Base-by-base conservation (phyloP, 2,329 filamentous ascomycete species). In the Cylindrodendrum hubeiense region DNA sequence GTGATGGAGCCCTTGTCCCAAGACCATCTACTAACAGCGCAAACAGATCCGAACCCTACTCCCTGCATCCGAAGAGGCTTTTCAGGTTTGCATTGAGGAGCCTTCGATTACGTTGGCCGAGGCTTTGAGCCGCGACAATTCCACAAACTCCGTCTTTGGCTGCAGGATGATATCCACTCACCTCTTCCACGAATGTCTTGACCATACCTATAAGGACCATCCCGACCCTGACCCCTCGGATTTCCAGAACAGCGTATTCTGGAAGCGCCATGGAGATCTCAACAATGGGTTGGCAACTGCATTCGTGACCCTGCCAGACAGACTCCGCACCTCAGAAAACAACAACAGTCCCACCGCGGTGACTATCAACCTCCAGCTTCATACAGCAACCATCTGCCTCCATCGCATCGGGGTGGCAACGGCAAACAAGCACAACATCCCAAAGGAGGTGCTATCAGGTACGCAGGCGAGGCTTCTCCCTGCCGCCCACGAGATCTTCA, bases 311-410 rank as follows among this genome's bases (percentile, higher is more conserved):
- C 81, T 97, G 6, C 93, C 94, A 0, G 89, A 90, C 57, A 81
- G 87, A 50, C 84, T 96, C 30, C 87, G 92, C 46, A 79, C 97
- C 28, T 92, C 93, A 0, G 79, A 82, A 22, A 89, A 90, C 12
- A 81, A 93, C 53, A 82, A 85, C 46, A 87, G 94, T 71, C 84
- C 89, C 1, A 91, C 93, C 51, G 88, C 93, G 10, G 86, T 96
- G 0, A 94, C 94, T 72, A 85, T 91, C 57, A 97, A 96, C 70
- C 91, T 97, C 83, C 93, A 92, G 72, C 88, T 97, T 1, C 93
- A 97, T 75, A 93, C 93, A 0, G 91, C 92, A 2, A 89, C 90
- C 4, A 97, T 97, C 58, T 96, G 93, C 76, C 84, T 97, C 7
- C 94, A 97, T 73, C 92, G 95, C 77, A 91, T 92, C 2, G 93